Evolutionary conservation across 2,329 filamentous ascomycete genomes (phyloP), one percentile per base, ranked within the genome.

Genomic region (Colletotrichum lindemuthianum): DNA sequence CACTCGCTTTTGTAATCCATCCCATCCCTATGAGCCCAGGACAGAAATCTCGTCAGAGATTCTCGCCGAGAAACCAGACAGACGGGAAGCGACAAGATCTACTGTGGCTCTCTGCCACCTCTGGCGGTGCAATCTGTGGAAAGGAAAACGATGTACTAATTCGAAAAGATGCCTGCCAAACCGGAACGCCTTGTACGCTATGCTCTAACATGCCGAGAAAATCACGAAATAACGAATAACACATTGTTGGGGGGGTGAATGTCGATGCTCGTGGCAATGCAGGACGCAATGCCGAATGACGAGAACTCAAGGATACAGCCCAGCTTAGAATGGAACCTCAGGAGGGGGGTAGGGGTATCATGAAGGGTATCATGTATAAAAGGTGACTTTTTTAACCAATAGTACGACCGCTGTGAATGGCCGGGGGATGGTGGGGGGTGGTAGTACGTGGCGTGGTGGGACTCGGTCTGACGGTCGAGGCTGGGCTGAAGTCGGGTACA

Each of bases 361-460:
- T 71, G 66, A 65, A 63, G 69, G 66, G 66, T 67, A 68, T 68
- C 60, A 65, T 66, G 59, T 54, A 56, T 54, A 69, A 59, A 48
- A 47, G 51, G 9, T 39, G 54, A 37, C 64, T 50, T 56, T 52
- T 59, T 80, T 73, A 86, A 40, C 82, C 83, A 63, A 86, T 73
- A 3, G 82, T 82, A 52, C 84, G 81, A 44, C 84, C 84, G 69
- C 81, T 86, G 67, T 84, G 82, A 41, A 88, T 83, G 36, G 83
- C 78, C 69, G 83, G 83, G 43, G 82, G 53, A 33, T 67, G 67
- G 11, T 60, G 66, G 32, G 65, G 71, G 45, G 72, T 78, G 34
- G 76, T 67, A 39, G 77, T 73, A 63, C 78, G 76, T 49, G 78
- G 72, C 13, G 76, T 73, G 13, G 74, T 72, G 8, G 77, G 68